phyloP scores from a whole-genome alignment of 805 yeast genomes.

The Diddensiella caesifluorescens region DNA sequence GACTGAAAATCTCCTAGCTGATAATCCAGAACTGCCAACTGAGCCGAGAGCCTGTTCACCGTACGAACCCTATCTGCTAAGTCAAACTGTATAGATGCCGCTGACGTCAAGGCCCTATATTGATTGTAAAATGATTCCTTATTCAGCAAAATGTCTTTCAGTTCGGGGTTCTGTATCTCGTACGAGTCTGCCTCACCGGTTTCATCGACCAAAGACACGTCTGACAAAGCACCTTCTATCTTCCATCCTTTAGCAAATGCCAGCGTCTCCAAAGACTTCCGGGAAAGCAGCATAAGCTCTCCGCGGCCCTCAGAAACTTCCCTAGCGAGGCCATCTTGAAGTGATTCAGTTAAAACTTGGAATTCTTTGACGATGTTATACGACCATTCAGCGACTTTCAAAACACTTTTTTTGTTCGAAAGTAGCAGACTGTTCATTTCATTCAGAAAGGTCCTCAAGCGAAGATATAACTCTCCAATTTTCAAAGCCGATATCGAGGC shows the following conservation, averaged over 20 bases:
- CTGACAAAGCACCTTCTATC: conserved; percentile 30
- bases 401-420: conserved; percentile 19
- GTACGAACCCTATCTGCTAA: conserved; percentile 53
- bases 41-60: conserved; percentile 69
- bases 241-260: conserved; percentile 28
- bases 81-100: conserved; percentile 49
- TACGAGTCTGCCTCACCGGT: conserved; percentile 8
- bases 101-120: conserved; percentile 52
- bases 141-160: conserved; percentile 28
- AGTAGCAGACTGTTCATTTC: conserved; percentile 32
- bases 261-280: conserved; percentile 35
- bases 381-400: conserved; percentile 32
- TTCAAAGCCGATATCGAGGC: conserved; percentile 20
- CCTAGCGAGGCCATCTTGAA: conserved; percentile 29
- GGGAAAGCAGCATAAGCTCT: conserved; percentile 36
- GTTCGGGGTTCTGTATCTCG: conserved; percentile 20
- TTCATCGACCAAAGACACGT: conserved; percentile 20
- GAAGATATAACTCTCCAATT: conserved; percentile 27
- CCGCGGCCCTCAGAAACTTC: conserved; percentile 38
- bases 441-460: conserved; percentile 37
- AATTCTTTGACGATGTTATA: conserved; percentile 40
- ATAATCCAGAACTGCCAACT: conserved; percentile 67
- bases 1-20: conserved; percentile 50
- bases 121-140: conserved; percentile 36
- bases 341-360: conserved; percentile 29